A percentile compares a stretch with the other conserved stretches of the same genome.
Conservation (phyloP, 495 filamentous ascomycete species). For the Haplographium delicatum region DNA sequence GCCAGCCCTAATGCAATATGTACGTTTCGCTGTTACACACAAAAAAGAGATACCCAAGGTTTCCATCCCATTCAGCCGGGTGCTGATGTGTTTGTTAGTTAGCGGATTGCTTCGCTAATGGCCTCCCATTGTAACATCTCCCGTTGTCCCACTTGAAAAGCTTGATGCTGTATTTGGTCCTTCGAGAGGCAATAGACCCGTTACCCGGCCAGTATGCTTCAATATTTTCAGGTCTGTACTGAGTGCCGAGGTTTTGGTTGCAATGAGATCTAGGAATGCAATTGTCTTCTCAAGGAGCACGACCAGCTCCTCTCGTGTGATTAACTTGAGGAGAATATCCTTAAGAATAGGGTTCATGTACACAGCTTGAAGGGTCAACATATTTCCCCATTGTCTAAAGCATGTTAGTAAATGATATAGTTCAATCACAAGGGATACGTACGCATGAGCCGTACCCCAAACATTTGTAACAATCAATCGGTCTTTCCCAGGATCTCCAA, state of each 20-base stretch:
- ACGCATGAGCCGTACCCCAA: conserved; percentile 95
- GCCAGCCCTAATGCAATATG: conserved; percentile 21
- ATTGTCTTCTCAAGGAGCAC: conserved; percentile 61
- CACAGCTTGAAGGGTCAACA: conserved; percentile 79
- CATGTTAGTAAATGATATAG: conserved; percentile 7
- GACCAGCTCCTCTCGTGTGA: conserved; percentile 45
- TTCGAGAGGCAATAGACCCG: conserved; percentile 25
- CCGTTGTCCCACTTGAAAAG: conserved; percentile 36
- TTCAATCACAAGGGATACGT: conserved; percentile 40
- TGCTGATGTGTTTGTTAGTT: not conserved
- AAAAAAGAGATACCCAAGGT: conserved; percentile 2
- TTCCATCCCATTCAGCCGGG: not conserved
- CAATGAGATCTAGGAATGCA: conserved; percentile 55
- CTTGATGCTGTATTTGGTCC: conserved; percentile 30
- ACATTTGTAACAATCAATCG: conserved; percentile 88
- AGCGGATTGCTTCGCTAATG: not conserved
- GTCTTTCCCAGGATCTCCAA: conserved; percentile 41
- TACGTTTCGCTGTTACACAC: conserved; percentile 18
- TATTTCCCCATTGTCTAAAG: conserved; percentile 90
- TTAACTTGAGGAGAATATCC: conserved; percentile 49
- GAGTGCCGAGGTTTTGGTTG: conserved; percentile 62
- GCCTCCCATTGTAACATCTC: conserved; percentile 10
- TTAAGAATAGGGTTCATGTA: conserved; percentile 57
- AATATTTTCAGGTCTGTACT: conserved; percentile 63
- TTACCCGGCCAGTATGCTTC: conserved; percentile 37